A percentile compares a stretch with the other conserved stretches of the same genome.
These are phyloP conservation scores for Tulasnella sp. DNA, from an alignment of 768 basidiomycete genomes.

Conservation along the genomic window DNA sequence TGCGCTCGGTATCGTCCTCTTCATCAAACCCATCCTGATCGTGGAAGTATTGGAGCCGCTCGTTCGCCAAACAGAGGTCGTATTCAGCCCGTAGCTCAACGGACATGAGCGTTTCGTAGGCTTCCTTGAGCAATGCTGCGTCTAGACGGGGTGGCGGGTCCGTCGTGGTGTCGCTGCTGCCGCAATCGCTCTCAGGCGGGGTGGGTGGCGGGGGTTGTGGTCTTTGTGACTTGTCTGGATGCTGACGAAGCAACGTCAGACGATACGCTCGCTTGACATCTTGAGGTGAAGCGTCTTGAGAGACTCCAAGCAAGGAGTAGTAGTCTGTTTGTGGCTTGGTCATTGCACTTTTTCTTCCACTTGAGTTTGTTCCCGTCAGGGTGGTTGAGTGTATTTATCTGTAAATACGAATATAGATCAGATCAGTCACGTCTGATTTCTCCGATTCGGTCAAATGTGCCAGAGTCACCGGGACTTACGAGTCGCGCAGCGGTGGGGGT, in stretches of 20 bases:
- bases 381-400: no score
- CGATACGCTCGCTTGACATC: slow-evolving; percentile 67
- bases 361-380: no score
- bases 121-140: slow-evolving; percentile 53
- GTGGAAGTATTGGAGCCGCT: neutral
- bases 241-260: slow-evolving; percentile 47
- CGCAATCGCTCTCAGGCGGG: slow-evolving; percentile 25
- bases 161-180: slow-evolving; percentile 9
- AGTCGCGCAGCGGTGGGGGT: no score
- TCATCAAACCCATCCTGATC: slow-evolving; percentile 12
- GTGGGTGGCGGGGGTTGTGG: neutral
- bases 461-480: no score
- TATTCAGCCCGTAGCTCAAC: slow-evolving; percentile 40
- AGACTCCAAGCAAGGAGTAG: slow-evolving; percentile 48
- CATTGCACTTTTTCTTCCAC: no score
- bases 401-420: no score
- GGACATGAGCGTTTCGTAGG: slow-evolving; percentile 52
- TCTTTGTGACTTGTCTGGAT: slow-evolving; percentile 46
- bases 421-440: no score
- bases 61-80: slow-evolving; percentile 29
- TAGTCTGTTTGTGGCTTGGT: slow-evolving; percentile 30
- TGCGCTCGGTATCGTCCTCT: slow-evolving; percentile 1
- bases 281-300: slow-evolving; percentile 37
- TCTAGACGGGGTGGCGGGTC: slow-evolving; percentile 28
- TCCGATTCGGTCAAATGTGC: no score